Conservation (phyloP, 345 rosid species). For the Eutrema japonicum region DNA sequence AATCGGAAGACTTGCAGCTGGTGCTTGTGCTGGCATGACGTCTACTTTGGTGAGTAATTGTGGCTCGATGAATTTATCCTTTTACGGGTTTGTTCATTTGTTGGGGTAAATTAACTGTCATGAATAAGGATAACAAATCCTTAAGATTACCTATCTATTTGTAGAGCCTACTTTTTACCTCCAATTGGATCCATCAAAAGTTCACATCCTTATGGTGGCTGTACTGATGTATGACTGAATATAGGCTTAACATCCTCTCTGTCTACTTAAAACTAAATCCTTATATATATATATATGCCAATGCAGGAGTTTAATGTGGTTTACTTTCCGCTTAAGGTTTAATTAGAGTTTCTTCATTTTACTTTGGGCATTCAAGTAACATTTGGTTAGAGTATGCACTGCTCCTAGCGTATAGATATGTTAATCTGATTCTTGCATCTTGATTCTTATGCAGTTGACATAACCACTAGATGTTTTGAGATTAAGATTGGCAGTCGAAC, state of each 20-base stretch:
- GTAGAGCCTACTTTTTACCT: neutral
- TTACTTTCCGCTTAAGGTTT: neutral
- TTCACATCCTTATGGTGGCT: neutral
- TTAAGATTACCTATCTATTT: too few relatives aligned
- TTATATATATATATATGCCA: neutral
- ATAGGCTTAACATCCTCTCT: neutral
- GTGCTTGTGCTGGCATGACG: constrained; percentile 99
- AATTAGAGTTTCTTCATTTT: neutral
- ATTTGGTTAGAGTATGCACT: constrained; percentile 6
- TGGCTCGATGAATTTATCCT: neutral
- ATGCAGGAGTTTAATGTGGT: neutral
- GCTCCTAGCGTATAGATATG: constrained; percentile 13
- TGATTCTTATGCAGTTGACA: constrained; percentile 60
- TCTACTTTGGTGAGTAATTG: constrained; percentile 82
- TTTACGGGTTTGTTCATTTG: neutral
- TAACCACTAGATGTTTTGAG: constrained; percentile 97
- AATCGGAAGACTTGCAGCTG: constrained; percentile 91
- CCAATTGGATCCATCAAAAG: neutral
- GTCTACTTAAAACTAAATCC: neutral
- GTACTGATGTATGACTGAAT: constrained; percentile 6
- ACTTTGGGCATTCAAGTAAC: neutral
- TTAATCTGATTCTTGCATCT: constrained; percentile 14
- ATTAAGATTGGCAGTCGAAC: constrained; percentile 90
- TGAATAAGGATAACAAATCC: neutral
- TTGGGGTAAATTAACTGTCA: neutral